Conservation (phyloP, 1,284 basidiomycete species). For the Ustilago vetiveriae region DNA sequence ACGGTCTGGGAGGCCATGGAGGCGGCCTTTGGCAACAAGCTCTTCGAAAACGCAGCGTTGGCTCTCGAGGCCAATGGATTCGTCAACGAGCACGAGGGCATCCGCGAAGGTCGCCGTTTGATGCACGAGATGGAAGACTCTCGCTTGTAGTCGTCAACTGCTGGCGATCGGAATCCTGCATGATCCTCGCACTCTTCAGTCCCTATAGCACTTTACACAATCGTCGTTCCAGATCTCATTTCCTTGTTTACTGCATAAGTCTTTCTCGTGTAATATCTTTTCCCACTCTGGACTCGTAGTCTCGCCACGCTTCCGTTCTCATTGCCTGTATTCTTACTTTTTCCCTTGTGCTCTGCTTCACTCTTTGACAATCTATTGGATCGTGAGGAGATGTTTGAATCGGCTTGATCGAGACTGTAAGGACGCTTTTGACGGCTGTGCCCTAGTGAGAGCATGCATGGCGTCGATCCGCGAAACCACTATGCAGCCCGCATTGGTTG, state of each 20-base stretch:
- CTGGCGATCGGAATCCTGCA: not conserved
- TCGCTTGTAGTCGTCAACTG: constrained; percentile 15
- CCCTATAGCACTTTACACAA: too few species aligned
- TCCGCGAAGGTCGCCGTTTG: constrained; percentile 48
- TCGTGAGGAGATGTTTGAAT: not conserved
- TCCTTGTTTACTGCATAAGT: too few species aligned
- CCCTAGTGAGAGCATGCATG: too few species aligned
- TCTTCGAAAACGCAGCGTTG: constrained; percentile 54
- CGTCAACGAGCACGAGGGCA: constrained; percentile 54
- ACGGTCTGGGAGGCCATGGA: constrained; percentile 82
- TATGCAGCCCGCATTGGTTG: too few species aligned
- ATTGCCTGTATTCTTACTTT: not conserved
- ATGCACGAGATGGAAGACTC: constrained; percentile 53
- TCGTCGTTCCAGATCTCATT: too few species aligned
- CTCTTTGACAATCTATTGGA: not conserved
- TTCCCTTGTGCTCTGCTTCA: not conserved
- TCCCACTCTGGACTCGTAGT: too few species aligned
- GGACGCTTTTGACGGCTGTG: too few species aligned
- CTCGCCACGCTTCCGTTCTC: not conserved
- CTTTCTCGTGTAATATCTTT: too few species aligned
- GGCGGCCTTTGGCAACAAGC: constrained; percentile 69
- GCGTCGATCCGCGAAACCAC: too few species aligned
- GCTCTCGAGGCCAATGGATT: constrained; percentile 42
- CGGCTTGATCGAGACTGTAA: too few species aligned
- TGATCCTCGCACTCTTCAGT: not conserved